These are phyloP conservation scores for Globisporangium megalacanthum DNA, from an alignment of 352 stramenopile species.

Conservation along the genomic window DNA sequence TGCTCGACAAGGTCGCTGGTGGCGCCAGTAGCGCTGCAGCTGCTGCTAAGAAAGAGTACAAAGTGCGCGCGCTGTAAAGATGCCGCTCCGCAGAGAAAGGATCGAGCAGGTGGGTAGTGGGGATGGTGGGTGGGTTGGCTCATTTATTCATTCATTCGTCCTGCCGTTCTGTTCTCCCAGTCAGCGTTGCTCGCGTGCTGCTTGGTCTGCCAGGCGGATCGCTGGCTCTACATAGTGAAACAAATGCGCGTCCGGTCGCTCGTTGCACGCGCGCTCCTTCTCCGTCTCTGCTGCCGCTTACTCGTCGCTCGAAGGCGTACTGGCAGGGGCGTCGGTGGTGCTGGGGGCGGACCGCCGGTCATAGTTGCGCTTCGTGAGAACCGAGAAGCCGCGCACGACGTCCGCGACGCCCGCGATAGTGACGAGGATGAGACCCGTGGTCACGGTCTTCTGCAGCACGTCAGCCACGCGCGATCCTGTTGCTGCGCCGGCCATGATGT, in stretches of 20 bases:
- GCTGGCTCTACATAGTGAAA: slow-evolving; percentile 14
- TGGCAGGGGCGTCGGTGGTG: slow-evolving; percentile 12
- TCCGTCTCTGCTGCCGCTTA: slow-evolving; percentile 10
- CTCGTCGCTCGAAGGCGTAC: slow-evolving; percentile 19
- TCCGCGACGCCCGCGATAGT: slow-evolving; percentile 66
- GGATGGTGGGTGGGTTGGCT: not conserved
- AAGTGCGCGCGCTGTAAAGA: slow-evolving; percentile 44
- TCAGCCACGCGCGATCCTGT: slow-evolving; percentile 50
- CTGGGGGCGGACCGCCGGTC: slow-evolving; percentile 36
- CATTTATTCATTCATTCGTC: slow-evolving; percentile 3
- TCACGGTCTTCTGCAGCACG: slow-evolving; percentile 78
- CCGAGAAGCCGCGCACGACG: slow-evolving; percentile 71
- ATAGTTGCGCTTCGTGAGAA: slow-evolving; percentile 78
- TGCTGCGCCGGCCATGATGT: slow-evolving; percentile 17
- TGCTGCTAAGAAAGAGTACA: slow-evolving; percentile 65
- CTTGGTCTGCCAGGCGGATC: too few species aligned
- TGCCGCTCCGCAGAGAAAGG: not conserved
- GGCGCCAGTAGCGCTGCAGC: slow-evolving; percentile 24
- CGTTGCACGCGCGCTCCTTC: not conserved
- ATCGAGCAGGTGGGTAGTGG: not conserved
- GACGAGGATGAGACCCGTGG: slow-evolving; percentile 62
- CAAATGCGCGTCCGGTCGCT: slow-evolving; percentile 1
- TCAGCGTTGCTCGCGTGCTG: too few species aligned
- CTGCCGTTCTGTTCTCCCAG: not conserved
- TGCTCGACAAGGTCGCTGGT: slow-evolving; percentile 35